These are phyloP conservation scores for Lachnellula hyalina DNA, from an alignment of 2,329 filamentous ascomycete species.

Conservation along the genomic window DNA sequence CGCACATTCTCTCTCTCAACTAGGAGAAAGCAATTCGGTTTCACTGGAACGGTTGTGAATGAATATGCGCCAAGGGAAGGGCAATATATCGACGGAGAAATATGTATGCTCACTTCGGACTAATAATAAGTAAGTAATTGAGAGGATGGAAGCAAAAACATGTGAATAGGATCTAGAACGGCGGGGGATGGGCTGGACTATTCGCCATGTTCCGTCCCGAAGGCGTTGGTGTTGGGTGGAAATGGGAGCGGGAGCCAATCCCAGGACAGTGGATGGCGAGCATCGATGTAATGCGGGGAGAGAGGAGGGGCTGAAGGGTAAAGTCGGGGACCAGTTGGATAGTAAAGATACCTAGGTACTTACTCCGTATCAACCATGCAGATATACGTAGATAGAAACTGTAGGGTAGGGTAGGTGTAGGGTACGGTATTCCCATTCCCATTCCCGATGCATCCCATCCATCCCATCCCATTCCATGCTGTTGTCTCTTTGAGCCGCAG, in stretches of 20 bases:
- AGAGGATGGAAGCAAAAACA: neutral
- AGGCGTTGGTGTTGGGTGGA: neutral
- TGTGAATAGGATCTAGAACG: neutral
- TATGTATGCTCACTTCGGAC: too few relatives aligned
- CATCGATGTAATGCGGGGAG: neutral
- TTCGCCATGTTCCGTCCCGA: neutral
- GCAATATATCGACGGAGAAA: too few relatives aligned
- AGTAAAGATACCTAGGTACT: too few relatives aligned
- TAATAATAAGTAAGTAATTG: neutral
- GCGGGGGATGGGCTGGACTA: neutral
- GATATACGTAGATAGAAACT: neutral
- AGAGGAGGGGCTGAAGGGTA: too few relatives aligned
- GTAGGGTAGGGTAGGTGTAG: too few relatives aligned
- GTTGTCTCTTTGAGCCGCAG: constrained; percentile 1
- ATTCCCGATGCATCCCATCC: too few relatives aligned
- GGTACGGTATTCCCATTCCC: neutral
- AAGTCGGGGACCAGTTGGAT: too few relatives aligned
- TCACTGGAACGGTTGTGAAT: too few relatives aligned
- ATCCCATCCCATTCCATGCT: neutral
- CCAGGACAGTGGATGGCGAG: neutral
- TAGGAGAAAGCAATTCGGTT: too few relatives aligned
- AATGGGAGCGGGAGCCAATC: neutral
- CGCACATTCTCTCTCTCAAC: too few relatives aligned
- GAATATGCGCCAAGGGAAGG: too few relatives aligned
- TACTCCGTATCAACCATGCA: neutral